These are phyloP conservation scores for Pulicaria dysenterica DNA, from an alignment of 129 eudicot genomes.

Conservation along the genomic window DNA sequence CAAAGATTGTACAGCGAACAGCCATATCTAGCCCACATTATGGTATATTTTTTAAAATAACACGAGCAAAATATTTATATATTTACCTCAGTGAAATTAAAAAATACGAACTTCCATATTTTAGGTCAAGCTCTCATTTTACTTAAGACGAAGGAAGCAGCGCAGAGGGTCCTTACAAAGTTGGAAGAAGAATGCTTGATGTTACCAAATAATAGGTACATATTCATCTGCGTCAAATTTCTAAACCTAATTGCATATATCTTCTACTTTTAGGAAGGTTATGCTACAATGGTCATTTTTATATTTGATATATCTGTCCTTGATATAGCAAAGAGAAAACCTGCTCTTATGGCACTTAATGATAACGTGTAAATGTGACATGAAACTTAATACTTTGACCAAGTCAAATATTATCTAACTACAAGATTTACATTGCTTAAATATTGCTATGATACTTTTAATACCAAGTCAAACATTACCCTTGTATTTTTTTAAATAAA, in stretches of 20 bases:
- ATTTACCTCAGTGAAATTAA: background rate
- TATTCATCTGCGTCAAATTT: constrained; percentile 1
- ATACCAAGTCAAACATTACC: too few relatives aligned
- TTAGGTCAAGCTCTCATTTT: constrained; percentile 79
- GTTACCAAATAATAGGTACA: constrained; percentile 65
- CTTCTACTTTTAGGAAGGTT: background rate
- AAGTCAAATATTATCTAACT: too few relatives aligned
- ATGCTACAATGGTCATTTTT: background rate
- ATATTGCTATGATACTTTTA: too few relatives aligned
- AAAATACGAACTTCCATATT: constrained; percentile 24
- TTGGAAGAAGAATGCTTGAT: constrained; percentile 66
- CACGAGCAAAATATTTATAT: background rate
- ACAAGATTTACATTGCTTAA: too few relatives aligned
- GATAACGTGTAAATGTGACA: too few relatives aligned
- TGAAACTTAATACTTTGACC: too few relatives aligned
- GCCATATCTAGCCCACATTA: constrained; percentile 54
- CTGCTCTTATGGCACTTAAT: too few relatives aligned
- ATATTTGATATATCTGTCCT: background rate
- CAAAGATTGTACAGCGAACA: constrained; percentile 63
- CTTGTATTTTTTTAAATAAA: too few relatives aligned
- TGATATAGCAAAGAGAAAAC: too few relatives aligned
- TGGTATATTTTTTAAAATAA: constrained; percentile 48
- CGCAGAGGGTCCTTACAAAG: constrained; percentile 45
- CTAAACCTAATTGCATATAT: background rate
- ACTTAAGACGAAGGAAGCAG: constrained; percentile 56